These are phyloP conservation scores for Mortierella sp. DNA, from an alignment of 371 early-diverging fungal genomes.

Conservation along the genomic window DNA sequence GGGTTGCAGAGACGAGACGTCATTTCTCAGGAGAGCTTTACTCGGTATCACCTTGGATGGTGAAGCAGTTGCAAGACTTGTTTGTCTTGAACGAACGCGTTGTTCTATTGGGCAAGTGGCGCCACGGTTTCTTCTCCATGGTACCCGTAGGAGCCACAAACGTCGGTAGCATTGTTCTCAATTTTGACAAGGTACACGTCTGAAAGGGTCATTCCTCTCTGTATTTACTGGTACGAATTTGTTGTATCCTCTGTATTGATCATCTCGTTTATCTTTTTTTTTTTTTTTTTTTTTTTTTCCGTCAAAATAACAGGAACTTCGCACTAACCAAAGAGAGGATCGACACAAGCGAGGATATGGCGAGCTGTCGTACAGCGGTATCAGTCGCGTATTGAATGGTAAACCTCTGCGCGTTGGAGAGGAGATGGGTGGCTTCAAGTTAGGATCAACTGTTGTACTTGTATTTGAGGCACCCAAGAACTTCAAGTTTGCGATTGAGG, in stretches of 20 bases:
- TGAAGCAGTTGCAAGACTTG: conserved; percentile 82
- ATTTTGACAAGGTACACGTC: conserved; percentile 83
- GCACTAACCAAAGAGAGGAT: conserved; percentile 76
- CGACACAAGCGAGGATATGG: conserved; percentile 81
- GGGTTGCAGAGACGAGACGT: conserved; percentile 87
- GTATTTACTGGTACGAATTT: neutral
- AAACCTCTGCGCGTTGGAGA: conserved; percentile 82
- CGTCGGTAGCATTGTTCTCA: conserved; percentile 94
- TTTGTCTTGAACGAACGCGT: conserved; percentile 98
- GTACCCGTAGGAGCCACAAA: conserved; percentile 98
- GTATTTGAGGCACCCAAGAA: conserved; percentile 94
- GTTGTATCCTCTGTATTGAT: neutral
- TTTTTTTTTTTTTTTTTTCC: neutral
- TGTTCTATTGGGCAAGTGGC: conserved; percentile 92
- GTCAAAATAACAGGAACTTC: conserved; percentile 66
- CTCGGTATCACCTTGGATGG: conserved; percentile 94
- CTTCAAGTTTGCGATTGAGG: conserved; percentile 82
- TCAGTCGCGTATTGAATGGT: conserved; percentile 74
- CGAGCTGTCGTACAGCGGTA: conserved; percentile 78
- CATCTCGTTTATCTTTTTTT: neutral
- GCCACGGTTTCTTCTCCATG: conserved; percentile 95
- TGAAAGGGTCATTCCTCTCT: neutral
- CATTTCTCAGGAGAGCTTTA: conserved; percentile 95
- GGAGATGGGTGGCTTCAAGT: conserved; percentile 94
- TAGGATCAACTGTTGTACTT: conserved; percentile 96